Conservation (phyloP, 441 rosid species). For the Metrosideros polymorpha region DNA sequence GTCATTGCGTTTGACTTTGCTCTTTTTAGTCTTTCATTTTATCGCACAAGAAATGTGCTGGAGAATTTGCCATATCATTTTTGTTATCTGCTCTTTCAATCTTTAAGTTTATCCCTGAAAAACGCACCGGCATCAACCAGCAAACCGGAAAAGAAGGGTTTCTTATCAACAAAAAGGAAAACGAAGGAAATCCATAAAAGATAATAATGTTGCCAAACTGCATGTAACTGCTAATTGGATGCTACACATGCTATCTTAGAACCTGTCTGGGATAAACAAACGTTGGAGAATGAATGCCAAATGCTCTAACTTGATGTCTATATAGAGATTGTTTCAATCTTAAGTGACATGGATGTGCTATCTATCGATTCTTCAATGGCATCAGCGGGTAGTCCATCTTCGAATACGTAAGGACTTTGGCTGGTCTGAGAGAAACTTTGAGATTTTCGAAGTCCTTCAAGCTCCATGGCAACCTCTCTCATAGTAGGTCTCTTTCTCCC, state of each 20-base stretch:
- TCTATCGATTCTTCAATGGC: background rate
- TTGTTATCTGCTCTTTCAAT: background rate
- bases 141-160: background rate
- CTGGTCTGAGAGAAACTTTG: background rate
- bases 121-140: background rate
- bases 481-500: constrained; percentile 27
- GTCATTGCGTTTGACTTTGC: background rate
- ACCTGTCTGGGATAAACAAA: background rate
- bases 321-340: background rate
- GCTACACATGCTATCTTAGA: background rate
- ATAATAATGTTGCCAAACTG: background rate
- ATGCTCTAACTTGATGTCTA: background rate
- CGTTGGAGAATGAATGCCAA: background rate
- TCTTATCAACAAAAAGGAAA: background rate
- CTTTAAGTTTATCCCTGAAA: background rate
- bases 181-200: background rate
- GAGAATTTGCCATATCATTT: background rate
- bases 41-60: background rate
- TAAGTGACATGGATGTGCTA: background rate
- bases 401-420: background rate
- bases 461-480: constrained; percentile 22
- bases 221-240: background rate
- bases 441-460: constrained; percentile 15
- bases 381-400: background rate
- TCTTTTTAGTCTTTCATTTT: background rate